These are phyloP conservation scores for Xerocomus minutiporus DNA, from an alignment of 1,284 basidiomycete species.

Conservation along the genomic window DNA sequence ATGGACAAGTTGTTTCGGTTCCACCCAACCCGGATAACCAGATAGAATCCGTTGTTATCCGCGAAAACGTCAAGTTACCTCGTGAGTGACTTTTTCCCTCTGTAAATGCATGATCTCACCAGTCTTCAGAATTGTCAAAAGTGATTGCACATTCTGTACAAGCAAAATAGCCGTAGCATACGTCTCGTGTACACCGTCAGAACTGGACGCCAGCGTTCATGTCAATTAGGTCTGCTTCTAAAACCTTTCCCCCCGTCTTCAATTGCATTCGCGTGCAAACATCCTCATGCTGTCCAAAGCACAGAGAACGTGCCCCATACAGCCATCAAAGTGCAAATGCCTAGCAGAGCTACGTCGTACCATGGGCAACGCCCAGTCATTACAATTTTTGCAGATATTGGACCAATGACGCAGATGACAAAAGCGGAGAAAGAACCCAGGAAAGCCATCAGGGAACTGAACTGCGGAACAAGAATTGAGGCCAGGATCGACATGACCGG, in stretches of 20 bases:
- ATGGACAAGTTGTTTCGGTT: conserved; percentile 64
- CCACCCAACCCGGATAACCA: conserved; percentile 93
- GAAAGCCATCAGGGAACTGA: conserved; percentile 88
- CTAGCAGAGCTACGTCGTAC: conserved; percentile 57
- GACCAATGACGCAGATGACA: conserved; percentile 77
- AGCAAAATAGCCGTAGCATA: conserved; percentile 28
- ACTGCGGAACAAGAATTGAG: conserved; percentile 80
- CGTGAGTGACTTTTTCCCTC: conserved; percentile 54
- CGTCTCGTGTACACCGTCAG: conserved; percentile 2
- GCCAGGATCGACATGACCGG: conserved; percentile 60
- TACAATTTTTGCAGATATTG: conserved; percentile 61
- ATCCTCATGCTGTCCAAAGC: conserved; percentile 40
- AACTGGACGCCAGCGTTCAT: conserved; percentile 1
- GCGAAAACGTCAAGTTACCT: conserved; percentile 83
- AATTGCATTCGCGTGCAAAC: background rate
- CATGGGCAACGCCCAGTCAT: conserved; percentile 46
- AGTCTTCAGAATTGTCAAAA: conserved; percentile 70
- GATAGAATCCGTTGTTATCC: conserved; percentile 89
- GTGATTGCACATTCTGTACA: conserved; percentile 70
- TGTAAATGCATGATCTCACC: conserved; percentile 1
- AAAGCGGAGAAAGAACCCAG: conserved; percentile 86
- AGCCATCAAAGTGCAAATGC: conserved; percentile 60
- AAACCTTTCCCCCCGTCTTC: background rate
- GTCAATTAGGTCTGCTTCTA: background rate
- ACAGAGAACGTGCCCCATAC: conserved; percentile 75